phyloP scores from a whole-genome alignment of 495 filamentous ascomycete genomes.

The Neurospora intermedia region DNA sequence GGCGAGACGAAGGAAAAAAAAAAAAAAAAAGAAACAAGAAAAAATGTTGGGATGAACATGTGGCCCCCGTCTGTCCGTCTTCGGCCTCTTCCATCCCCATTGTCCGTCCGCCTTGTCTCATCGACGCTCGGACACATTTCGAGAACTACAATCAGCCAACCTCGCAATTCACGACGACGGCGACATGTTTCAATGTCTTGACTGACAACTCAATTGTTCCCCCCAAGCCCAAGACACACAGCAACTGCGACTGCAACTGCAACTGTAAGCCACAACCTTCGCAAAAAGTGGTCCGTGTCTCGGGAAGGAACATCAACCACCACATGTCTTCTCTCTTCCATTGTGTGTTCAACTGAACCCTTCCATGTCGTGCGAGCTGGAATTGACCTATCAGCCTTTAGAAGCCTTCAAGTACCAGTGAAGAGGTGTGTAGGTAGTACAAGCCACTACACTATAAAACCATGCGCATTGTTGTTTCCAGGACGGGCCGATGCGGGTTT shows the following conservation, averaged over 20 bases:
- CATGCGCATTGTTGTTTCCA: not conserved
- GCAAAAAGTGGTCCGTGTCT: not conserved
- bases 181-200: not conserved
- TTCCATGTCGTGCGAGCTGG: not conserved
- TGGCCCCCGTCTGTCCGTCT: not conserved
- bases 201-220: not conserved
- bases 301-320: not conserved
- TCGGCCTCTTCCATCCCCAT: not conserved
- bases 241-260: not conserved
- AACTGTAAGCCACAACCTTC: not conserved
- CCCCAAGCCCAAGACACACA: not conserved
- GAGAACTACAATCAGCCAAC: not conserved
- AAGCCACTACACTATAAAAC: not conserved
- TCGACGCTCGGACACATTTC: not conserved
- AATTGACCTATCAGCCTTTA: not conserved
- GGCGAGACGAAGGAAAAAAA: not conserved
- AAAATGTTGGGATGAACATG: not conserved
- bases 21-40: not conserved
- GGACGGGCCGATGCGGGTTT: not conserved
- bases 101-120: not conserved
- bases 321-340: not conserved
- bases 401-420: not conserved
- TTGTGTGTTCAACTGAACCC: not conserved
- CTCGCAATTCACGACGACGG: not conserved
- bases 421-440: not conserved